phyloP scores from a whole-genome alignment of 768 basidiomycete genomes.

The Leccinum olivaceopallidum region DNA sequence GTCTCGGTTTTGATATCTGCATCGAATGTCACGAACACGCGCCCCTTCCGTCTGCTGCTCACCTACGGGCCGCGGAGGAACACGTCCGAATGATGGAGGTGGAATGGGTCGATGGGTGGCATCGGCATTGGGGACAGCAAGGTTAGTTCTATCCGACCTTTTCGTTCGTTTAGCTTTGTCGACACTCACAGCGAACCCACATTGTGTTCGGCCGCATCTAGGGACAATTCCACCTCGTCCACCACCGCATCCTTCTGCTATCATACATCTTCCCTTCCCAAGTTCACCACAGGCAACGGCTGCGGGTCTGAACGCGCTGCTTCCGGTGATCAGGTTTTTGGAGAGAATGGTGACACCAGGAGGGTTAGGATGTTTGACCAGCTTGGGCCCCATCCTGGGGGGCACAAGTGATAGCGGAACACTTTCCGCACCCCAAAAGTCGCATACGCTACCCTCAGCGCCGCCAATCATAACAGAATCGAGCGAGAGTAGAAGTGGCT shows the following conservation, averaged over 20 bases:
- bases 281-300: slow-evolving; percentile 59
- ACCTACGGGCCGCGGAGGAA: slow-evolving; percentile 74
- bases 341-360: slow-evolving; percentile 62
- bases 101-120: slow-evolving; percentile 56
- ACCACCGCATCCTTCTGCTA: slow-evolving; percentile 67
- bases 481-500: slow-evolving; percentile 21
- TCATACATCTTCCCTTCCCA: slow-evolving; percentile 77
- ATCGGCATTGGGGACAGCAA: slow-evolving; percentile 24
- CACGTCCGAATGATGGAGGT: slow-evolving; percentile 66
- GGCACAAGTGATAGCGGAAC: slow-evolving; percentile 4
- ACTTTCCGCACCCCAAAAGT: slow-evolving; percentile 11
- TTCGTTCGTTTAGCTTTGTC: not conserved
- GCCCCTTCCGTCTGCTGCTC: slow-evolving; percentile 65
- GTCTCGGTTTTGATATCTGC: slow-evolving; percentile 79
- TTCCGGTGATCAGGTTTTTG: slow-evolving; percentile 67
- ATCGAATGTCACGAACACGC: slow-evolving; percentile 86
- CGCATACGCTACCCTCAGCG: slow-evolving; percentile 15
- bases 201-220: not conserved
- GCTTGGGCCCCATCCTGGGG: slow-evolving; percentile 2
- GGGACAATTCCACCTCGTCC: slow-evolving; percentile 54
- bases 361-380: slow-evolving; percentile 19
- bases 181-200: slow-evolving; percentile 13
- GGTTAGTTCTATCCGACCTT: not conserved
- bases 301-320: slow-evolving; percentile 54
- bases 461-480: slow-evolving; percentile 22